A percentile compares a stretch with the other conserved stretches of the same genome.
Conservation (phyloP, 1,139 yeast genomes). For the Hansenula anomala region DNA sequence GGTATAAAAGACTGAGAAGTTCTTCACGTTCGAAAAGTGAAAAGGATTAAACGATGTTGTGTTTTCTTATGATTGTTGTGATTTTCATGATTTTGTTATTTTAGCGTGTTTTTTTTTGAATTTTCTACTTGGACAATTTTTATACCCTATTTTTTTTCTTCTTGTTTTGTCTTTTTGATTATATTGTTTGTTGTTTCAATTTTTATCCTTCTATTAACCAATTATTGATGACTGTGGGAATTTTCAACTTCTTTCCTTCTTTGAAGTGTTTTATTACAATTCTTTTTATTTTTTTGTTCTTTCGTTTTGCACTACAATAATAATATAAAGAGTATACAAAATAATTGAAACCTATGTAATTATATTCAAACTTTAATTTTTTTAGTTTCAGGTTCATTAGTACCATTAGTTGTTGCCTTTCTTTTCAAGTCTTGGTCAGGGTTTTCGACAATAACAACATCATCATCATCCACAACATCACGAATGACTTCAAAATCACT, state of each 20-base stretch:
- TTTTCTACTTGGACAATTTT: not conserved
- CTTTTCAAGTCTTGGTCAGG: conserved; percentile 13
- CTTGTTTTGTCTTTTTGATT: too few species aligned
- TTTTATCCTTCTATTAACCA: not conserved
- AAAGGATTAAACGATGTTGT: conserved; percentile 1
- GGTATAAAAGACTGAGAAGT: conserved; percentile 31
- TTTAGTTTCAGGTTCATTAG: conserved; percentile 9
- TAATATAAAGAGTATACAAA: too few species aligned
- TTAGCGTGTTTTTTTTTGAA: conserved; percentile 3
- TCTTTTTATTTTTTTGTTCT: not conserved
- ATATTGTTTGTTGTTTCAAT: not conserved
- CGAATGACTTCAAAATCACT: conserved; percentile 19
- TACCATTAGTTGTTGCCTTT: conserved; percentile 15
- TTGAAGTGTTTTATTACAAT: too few species aligned
- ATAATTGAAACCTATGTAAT: not conserved
- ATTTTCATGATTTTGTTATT: conserved; percentile 1
- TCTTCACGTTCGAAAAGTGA: conserved; percentile 24
- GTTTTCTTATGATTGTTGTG: not conserved
- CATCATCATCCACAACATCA: conserved; percentile 21
- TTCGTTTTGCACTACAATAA: too few species aligned
- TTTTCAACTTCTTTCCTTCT: too few species aligned
- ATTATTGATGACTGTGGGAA: too few species aligned
- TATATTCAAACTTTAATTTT: conserved; percentile 15
- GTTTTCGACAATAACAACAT: conserved; percentile 5
- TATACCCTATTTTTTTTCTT: too few species aligned